These are phyloP conservation scores for Alliaria petiolata DNA, from an alignment of 345 rosid species.

Conservation along the genomic window DNA sequence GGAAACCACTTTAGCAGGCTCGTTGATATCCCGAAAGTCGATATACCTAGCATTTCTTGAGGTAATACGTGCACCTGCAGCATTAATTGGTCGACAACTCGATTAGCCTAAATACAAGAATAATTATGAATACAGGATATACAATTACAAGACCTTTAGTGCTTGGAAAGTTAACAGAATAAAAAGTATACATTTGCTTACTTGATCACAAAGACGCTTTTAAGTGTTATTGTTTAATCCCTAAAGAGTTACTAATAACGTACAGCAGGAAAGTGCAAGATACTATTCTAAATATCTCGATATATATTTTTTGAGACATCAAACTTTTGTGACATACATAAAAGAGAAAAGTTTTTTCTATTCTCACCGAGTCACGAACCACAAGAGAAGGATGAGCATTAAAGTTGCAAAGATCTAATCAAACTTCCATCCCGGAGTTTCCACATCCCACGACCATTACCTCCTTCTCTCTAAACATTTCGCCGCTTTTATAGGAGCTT, in stretches of 20 bases:
- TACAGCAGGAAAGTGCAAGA: neutral
- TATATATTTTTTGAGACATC: neutral
- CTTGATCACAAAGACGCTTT: neutral
- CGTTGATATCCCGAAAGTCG: constrained; percentile 77
- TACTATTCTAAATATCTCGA: neutral
- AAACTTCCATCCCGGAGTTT: constrained; percentile 92
- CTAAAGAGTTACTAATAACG: neutral
- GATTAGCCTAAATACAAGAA: constrained; percentile 2
- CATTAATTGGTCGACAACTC: neutral
- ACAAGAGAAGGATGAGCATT: constrained; percentile 61
- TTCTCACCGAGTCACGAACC: constrained; percentile 77
- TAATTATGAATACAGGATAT: neutral
- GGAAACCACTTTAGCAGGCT: constrained; percentile 84
- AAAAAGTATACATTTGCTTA: neutral
- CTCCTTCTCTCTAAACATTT: constrained; percentile 40
- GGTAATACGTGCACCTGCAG: constrained; percentile 89
- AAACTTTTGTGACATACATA: neutral
- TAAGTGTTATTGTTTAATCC: neutral
- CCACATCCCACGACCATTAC: constrained; percentile 94
- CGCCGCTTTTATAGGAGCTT: constrained; percentile 53
- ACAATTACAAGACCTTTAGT: neutral
- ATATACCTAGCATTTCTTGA: constrained; percentile 73
- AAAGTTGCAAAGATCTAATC: constrained; percentile 79
- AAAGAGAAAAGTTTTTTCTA: neutral
- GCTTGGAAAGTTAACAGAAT: neutral